These are phyloP conservation scores for Apiospora marii DNA, from an alignment of 2,329 filamentous ascomycete species.

Conservation along the genomic window DNA sequence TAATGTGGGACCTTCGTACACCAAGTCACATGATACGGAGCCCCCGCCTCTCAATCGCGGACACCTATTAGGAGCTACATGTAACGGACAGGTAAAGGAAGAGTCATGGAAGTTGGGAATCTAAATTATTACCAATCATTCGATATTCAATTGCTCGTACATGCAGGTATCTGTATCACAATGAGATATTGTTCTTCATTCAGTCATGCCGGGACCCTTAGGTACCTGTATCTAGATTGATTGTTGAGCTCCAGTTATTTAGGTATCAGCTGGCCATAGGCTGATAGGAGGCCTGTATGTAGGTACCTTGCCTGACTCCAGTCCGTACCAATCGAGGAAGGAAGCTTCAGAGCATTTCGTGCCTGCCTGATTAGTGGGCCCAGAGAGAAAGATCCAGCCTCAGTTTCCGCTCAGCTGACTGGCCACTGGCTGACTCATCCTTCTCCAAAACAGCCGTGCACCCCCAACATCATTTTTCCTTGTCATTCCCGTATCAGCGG, in stretches of 20 bases:
- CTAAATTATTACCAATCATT: background rate
- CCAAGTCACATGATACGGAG: background rate
- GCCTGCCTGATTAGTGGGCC: conserved; percentile 2
- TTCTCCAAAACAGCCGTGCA: conserved; percentile 10
- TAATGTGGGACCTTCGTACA: background rate
- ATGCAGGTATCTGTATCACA: no score
- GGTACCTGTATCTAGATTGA: no score
- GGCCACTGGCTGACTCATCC: background rate
- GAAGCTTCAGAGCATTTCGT: background rate
- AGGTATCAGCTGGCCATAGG: no score
- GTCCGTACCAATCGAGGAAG: background rate
- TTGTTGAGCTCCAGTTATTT: no score
- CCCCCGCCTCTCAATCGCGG: background rate
- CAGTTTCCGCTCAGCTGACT: conserved; percentile 1
- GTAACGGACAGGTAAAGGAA: background rate
- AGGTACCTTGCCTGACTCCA: background rate
- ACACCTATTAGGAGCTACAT: background rate
- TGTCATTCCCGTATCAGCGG: conserved; percentile 8
- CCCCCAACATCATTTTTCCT: conserved; percentile 11
- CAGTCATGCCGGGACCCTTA: no score
- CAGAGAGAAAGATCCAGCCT: background rate
- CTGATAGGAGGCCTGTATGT: no score
- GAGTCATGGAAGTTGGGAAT: no score
- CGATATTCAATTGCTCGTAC: no score
- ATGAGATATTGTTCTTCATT: no score